These are phyloP conservation scores for Bonnemaisonia californica DNA, from an alignment of 31 red algal species.

Conservation along the genomic window DNA sequence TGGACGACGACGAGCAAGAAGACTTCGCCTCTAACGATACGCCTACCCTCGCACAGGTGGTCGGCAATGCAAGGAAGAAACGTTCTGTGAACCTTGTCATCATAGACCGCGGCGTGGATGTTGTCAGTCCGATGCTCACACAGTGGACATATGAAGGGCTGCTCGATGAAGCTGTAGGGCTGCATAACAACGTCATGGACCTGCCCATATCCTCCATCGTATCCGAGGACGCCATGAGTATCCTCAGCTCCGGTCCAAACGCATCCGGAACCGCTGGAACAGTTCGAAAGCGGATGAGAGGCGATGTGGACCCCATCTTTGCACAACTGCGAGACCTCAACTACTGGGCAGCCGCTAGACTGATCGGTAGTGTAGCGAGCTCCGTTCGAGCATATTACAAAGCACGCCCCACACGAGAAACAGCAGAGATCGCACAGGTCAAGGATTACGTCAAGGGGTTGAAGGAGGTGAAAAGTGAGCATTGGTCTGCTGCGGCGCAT, in stretches of 20 bases:
- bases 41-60: slow-evolving; percentile 21
- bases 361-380: slow-evolving; percentile 58
- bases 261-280: slow-evolving; percentile 16
- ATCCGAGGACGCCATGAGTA: slow-evolving; percentile 49
- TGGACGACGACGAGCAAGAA: background rate
- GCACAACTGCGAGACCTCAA: slow-evolving; percentile 76
- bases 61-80: background rate
- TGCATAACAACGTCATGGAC: slow-evolving; percentile 75
- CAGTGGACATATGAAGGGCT: slow-evolving; percentile 94
- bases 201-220: slow-evolving; percentile 52
- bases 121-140: slow-evolving; percentile 86
- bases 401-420: slow-evolving; percentile 56
- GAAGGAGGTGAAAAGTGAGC: slow-evolving; percentile 50
- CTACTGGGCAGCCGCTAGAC: slow-evolving; percentile 60
- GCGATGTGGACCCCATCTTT: slow-evolving; percentile 61
- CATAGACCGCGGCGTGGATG: slow-evolving; percentile 84
- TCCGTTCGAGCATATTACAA: slow-evolving; percentile 73
- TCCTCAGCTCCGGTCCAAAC: slow-evolving; percentile 31
- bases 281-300: slow-evolving; percentile 45
- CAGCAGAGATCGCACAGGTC: slow-evolving; percentile 55
- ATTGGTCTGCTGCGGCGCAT: slow-evolving; percentile 67
- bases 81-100: slow-evolving; percentile 73
- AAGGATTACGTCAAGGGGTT: slow-evolving; percentile 78
- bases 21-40: background rate
- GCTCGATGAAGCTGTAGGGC: slow-evolving; percentile 78